phyloP scores from a whole-genome alignment of 1,284 basidiomycete genomes.

The Cryptococcus maquisensis region DNA sequence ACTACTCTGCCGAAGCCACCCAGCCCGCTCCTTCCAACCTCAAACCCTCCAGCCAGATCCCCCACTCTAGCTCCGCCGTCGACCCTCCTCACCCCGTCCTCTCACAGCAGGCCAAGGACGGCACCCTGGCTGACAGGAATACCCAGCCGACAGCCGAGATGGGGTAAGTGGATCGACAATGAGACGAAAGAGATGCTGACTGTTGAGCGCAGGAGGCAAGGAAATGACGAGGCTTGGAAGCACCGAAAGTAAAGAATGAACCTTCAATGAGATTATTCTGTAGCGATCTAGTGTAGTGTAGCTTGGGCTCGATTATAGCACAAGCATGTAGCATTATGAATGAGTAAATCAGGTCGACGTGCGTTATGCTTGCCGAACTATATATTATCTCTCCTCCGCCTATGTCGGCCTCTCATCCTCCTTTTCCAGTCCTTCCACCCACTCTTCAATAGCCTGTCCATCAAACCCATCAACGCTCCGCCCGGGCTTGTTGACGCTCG shows the following conservation, averaged over 20 bases:
- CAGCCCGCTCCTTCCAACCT: constrained; percentile 10
- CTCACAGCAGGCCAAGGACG: constrained; percentile 27
- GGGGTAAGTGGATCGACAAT: constrained; percentile 27
- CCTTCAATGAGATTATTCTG: no score
- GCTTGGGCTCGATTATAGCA: no score
- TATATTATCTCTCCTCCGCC: no score
- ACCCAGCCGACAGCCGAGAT: constrained; percentile 26
- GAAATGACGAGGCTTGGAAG: constrained; percentile 27
- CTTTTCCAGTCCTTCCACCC: constrained; percentile 11
- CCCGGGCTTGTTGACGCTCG: constrained; percentile 13
- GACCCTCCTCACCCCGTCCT: constrained; percentile 36
- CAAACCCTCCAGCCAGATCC: constrained; percentile 24
- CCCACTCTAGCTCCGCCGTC: constrained; percentile 27
- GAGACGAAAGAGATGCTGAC: not conserved
- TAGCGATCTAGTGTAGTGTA: no score
- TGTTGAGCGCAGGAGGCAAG: constrained; percentile 7
- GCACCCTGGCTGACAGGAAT: constrained; percentile 33
- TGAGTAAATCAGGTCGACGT: no score
- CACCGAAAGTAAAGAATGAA: constrained; percentile 14
- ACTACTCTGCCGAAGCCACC: constrained; percentile 17
- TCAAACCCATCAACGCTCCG: constrained; percentile 13
- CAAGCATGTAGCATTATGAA: no score
- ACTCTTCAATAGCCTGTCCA: constrained; percentile 13
- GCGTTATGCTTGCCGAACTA: no score
- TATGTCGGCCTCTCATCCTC: constrained; percentile 2